These are phyloP conservation scores for Moricandia moricandioides DNA, from an alignment of 345 rosid genomes.

Conservation along the genomic window DNA sequence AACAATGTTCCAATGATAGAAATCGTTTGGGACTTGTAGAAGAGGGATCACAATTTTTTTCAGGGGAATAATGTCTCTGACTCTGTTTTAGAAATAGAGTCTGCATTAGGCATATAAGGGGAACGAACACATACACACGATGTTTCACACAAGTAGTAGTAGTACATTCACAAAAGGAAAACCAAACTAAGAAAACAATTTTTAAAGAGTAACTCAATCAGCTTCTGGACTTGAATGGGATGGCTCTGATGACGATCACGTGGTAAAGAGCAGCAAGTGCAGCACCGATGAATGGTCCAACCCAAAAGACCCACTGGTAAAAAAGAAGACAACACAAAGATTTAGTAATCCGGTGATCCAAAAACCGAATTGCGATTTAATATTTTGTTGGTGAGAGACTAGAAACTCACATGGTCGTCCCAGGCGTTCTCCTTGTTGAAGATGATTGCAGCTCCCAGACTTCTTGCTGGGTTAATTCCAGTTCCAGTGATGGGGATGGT, in stretches of 20 bases:
- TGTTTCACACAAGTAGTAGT: constrained; percentile 9
- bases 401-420: constrained; percentile 48
- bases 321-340: background rate
- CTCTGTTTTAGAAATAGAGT: constrained; percentile 10
- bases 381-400: background rate
- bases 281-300: constrained; percentile 59
- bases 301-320: constrained; percentile 53
- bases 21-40: background rate
- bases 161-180: constrained; percentile 21
- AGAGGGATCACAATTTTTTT: background rate
- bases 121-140: constrained; percentile 19
- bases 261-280: constrained; percentile 57
- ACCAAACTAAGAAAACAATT: constrained; percentile 15
- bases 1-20: background rate
- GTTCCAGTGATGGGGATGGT: constrained; percentile 53
- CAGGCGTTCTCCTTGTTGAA: constrained; percentile 48
- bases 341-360: background rate
- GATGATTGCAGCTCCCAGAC: constrained; percentile 52
- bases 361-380: background rate
- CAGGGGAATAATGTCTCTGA: background rate
- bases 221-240: constrained; percentile 45
- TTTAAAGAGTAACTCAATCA: constrained; percentile 8
- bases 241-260: constrained; percentile 52
- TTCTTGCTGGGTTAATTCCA: constrained; percentile 54
- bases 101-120: constrained; percentile 22